phyloP scores from a whole-genome alignment of 345 rosid species.

The Diplotaxis tenuifolia region DNA sequence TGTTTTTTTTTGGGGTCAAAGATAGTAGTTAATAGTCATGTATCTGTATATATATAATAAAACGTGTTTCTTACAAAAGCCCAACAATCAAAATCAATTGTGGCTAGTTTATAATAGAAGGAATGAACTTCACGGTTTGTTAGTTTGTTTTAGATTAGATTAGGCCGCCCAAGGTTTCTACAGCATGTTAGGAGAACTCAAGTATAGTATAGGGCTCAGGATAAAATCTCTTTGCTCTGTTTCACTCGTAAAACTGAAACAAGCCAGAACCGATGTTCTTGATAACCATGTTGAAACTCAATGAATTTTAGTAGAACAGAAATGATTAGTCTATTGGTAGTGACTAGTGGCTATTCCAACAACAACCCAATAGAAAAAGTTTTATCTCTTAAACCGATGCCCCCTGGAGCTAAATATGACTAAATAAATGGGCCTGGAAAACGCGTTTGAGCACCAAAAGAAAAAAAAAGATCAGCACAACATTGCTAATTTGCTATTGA shows the following conservation, averaged over 20 bases:
- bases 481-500: background rate
- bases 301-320: background rate
- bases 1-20: background rate
- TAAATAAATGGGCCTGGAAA: background rate
- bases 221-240: background rate
- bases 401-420: background rate
- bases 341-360: background rate
- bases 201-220: background rate
- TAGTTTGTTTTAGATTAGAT: background rate
- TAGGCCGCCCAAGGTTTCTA: background rate
- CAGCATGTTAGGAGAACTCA: background rate
- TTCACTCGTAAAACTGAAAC: background rate
- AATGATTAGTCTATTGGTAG: background rate
- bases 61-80: background rate
- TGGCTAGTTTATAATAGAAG: background rate
- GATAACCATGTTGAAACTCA: background rate
- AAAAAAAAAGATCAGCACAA: background rate
- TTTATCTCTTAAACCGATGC: background rate
- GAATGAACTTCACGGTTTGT: background rate
- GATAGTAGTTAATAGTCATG: background rate
- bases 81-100: background rate
- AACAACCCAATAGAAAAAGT: background rate
- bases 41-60: background rate
- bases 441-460: background rate
- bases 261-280: background rate